Percentiles rank a stretch among this genome's conserved stretches.
These are phyloP conservation scores for Forsythia viridissima DNA, from an alignment of 257 asterid genomes.

Conservation along the genomic window DNA sequence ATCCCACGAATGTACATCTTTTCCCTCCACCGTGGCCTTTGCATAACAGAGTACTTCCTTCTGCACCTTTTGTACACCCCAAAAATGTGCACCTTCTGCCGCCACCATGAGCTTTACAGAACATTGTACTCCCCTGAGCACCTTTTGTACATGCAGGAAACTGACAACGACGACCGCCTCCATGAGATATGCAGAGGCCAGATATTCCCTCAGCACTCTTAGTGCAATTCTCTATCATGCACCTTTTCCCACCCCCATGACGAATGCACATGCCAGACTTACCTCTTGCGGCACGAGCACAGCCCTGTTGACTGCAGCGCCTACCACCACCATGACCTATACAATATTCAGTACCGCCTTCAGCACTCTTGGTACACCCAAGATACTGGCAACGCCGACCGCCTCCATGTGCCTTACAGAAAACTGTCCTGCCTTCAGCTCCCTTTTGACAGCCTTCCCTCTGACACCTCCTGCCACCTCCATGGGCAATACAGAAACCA, in stretches of 20 bases:
- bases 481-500: constrained; percentile 68
- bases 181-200: constrained; percentile 71
- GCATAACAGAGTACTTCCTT: constrained; percentile 64
- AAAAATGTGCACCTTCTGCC: constrained; percentile 58
- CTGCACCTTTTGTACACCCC: constrained; percentile 76
- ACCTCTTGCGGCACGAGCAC: constrained; percentile 68
- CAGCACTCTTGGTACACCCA: constrained; percentile 75
- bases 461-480: constrained; percentile 75
- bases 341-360: constrained; percentile 64
- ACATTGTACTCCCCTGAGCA: constrained; percentile 67
- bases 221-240: constrained; percentile 51
- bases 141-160: constrained; percentile 58
- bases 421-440: constrained; percentile 64
- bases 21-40: constrained; percentile 79
- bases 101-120: constrained; percentile 69
- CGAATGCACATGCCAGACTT: constrained; percentile 65
- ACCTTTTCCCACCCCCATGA: constrained; percentile 80
- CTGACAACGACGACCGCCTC: constrained; percentile 76
- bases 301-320: constrained; percentile 53
- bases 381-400: constrained; percentile 59
- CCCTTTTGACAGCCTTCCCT: constrained; percentile 61
- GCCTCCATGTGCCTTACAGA: constrained; percentile 70
- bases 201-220: constrained; percentile 63
- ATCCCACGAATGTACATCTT: constrained; percentile 62
- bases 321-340: constrained; percentile 70